These are phyloP conservation scores for Colletotrichum caudatum DNA, from an alignment of 2,329 filamentous ascomycete genomes.

Conservation along the genomic window DNA sequence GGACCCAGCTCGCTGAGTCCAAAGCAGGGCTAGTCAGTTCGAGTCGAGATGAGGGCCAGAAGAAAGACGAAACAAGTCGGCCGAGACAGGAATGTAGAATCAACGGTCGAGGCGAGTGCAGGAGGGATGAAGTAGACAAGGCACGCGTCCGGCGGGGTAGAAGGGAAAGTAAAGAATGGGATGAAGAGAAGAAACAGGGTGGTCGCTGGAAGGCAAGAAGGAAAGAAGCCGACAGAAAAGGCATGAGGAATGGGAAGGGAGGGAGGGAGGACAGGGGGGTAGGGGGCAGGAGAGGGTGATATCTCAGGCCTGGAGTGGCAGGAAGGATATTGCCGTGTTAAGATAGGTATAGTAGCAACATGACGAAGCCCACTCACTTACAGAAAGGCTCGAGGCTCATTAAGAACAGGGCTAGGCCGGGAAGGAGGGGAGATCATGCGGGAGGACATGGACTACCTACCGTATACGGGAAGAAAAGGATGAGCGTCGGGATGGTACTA, in stretches of 20 bases:
- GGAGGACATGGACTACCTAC: constrained; percentile 7
- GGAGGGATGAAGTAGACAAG: constrained; percentile 25
- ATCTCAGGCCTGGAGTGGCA: constrained; percentile 11
- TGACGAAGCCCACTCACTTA: background rate
- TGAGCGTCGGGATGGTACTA: constrained; percentile 8
- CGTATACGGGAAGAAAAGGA: background rate
- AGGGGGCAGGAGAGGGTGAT: constrained; percentile 2
- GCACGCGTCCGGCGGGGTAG: constrained; percentile 8
- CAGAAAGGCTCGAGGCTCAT: constrained; percentile 5
- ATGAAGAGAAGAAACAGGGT: constrained; percentile 13
- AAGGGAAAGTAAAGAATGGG: constrained; percentile 1
- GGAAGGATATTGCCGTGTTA: constrained; percentile 31
- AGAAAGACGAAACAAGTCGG: constrained; percentile 6
- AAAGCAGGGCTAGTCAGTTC: constrained; percentile 1
- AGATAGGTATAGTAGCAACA: background rate
- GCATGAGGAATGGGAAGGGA: constrained; percentile 26
- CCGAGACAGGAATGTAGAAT: constrained; percentile 22
- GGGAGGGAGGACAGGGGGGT: background rate
- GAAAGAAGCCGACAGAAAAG: constrained; percentile 32
- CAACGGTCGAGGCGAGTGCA: constrained; percentile 4
- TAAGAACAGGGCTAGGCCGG: background rate
- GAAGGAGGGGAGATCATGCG: constrained; percentile 6
- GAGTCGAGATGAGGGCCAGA: background rate
- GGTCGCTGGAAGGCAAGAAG: constrained; percentile 20
- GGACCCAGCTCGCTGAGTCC: background rate